A percentile compares a stretch with the other conserved stretches of the same genome.
Conservation (phyloP, 2,329 filamentous ascomycete genomes). For the Stagonosporopsis chrysanthemi region DNA sequence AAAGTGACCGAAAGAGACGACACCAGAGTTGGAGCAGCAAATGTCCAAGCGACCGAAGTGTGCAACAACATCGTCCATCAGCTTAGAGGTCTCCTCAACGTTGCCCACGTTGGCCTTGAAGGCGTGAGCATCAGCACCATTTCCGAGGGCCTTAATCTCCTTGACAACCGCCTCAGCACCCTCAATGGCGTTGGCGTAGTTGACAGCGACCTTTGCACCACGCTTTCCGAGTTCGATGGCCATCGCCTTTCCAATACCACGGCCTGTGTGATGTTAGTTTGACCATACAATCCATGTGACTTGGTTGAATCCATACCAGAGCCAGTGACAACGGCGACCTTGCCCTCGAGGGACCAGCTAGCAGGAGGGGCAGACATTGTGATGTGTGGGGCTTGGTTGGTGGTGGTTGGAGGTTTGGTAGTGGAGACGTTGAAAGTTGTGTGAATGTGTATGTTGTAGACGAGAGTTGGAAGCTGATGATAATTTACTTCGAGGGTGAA, state of each 20-base stretch:
- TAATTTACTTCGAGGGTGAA: conserved; percentile 28
- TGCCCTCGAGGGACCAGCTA: conserved; percentile 61
- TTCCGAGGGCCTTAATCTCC: conserved; percentile 67
- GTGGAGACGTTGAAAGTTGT: conserved; percentile 18
- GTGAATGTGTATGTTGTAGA: conserved; percentile 24
- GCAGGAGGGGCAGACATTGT: conserved; percentile 53
- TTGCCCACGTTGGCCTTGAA: conserved; percentile 74
- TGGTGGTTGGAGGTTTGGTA: conserved; percentile 18
- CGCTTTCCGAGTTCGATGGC: conserved; percentile 70
- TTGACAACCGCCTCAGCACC: conserved; percentile 71
- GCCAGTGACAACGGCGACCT: conserved; percentile 63
- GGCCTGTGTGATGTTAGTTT: conserved; percentile 52
- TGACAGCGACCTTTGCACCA: conserved; percentile 71
- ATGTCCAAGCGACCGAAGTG: conserved; percentile 74
- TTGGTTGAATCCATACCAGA: conserved; percentile 49
- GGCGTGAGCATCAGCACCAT: conserved; percentile 68
- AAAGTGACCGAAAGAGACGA: conserved; percentile 62
- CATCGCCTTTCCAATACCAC: conserved; percentile 72
- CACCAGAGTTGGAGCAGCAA: conserved; percentile 73
- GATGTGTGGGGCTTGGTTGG: conserved; percentile 28
- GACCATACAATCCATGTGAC: neutral
- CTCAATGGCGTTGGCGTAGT: conserved; percentile 71
- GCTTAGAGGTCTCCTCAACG: conserved; percentile 66
- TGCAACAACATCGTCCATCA: conserved; percentile 69
- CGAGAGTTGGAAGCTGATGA: conserved; percentile 28